Percentiles rank a stretch among this genome's conserved stretches.
Conservation (phyloP, 2,329 filamentous ascomycete genomes). For the Phyllosticta ampelicida region DNA sequence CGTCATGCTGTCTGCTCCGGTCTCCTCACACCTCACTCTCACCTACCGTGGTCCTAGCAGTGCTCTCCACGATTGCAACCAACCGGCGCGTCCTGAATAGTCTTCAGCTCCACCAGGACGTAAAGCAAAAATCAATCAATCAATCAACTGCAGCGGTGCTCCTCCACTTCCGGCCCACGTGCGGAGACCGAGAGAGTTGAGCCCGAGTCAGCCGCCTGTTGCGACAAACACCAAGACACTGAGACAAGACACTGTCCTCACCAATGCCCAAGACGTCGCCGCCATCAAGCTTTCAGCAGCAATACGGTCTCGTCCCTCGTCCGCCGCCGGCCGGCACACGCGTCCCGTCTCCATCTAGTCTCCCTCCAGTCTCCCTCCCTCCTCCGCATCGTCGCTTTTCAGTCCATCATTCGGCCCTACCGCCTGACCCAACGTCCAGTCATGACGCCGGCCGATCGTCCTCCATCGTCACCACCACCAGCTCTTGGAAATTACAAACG, state of each 20-base stretch:
- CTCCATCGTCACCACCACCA: background rate
- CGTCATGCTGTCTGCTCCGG: no score
- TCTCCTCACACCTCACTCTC: no score
- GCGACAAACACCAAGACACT: background rate
- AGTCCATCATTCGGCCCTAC: background rate
- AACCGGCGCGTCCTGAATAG: no score
- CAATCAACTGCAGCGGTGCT: background rate
- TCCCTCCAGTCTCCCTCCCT: no score
- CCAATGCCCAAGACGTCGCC: background rate
- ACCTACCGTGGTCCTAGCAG: no score
- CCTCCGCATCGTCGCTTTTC: no score
- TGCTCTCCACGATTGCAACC: no score
- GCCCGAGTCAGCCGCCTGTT: background rate
- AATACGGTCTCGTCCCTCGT: background rate
- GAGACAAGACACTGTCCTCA: background rate
- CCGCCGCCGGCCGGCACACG: background rate
- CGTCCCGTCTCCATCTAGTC: background rate
- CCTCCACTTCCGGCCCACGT: background rate
- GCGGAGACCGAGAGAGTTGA: background rate
- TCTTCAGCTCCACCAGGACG: no score
- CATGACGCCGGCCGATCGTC: background rate
- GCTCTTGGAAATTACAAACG: background rate
- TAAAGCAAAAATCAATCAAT: no score
- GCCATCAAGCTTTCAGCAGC: background rate
- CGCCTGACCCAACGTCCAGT: background rate